A percentile compares a stretch with the other conserved stretches of the same genome.
phyloP scores from a whole-genome alignment of 352 stramenopile genomes.

The Phytophthora pinifolia region DNA sequence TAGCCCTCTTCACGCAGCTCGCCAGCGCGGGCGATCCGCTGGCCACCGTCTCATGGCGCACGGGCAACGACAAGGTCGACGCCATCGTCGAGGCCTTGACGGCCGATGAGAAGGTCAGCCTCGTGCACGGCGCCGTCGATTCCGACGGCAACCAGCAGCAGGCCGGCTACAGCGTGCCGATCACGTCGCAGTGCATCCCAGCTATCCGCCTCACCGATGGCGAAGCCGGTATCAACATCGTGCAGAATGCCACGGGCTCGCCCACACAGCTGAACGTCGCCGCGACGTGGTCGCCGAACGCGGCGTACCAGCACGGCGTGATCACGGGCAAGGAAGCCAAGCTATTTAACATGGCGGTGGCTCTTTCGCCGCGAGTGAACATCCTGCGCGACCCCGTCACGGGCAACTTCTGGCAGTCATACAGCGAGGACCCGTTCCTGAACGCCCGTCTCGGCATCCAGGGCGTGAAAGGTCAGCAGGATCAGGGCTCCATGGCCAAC shows the following conservation, averaged over 20 bases:
- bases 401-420: constrained; percentile 38
- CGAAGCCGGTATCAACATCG: constrained; percentile 35
- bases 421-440: constrained; percentile 35
- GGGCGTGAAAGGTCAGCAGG: constrained; percentile 24
- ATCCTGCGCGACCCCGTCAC: constrained; percentile 28
- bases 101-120: constrained; percentile 29
- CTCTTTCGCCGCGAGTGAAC: constrained; percentile 31
- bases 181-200: constrained; percentile 28
- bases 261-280: constrained; percentile 34
- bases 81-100: constrained; percentile 27
- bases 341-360: constrained; percentile 33
- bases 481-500: constrained; percentile 34
- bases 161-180: constrained; percentile 27
- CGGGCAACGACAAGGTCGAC: constrained; percentile 35
- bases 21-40: constrained; percentile 22
- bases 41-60: constrained; percentile 28
- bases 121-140: constrained; percentile 29
- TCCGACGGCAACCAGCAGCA: constrained; percentile 31
- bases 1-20: constrained; percentile 24
- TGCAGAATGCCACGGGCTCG: constrained; percentile 27
- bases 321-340: constrained; percentile 34
- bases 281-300: constrained; percentile 28
- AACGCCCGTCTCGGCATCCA: constrained; percentile 32
- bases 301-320: constrained; percentile 34
- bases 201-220: constrained; percentile 28